Evolutionary conservation across 108 stramenopile species (phyloP), one percentile per base, ranked within the genome.

Genomic region (Cyclostephanos invisitatus): DNA sequence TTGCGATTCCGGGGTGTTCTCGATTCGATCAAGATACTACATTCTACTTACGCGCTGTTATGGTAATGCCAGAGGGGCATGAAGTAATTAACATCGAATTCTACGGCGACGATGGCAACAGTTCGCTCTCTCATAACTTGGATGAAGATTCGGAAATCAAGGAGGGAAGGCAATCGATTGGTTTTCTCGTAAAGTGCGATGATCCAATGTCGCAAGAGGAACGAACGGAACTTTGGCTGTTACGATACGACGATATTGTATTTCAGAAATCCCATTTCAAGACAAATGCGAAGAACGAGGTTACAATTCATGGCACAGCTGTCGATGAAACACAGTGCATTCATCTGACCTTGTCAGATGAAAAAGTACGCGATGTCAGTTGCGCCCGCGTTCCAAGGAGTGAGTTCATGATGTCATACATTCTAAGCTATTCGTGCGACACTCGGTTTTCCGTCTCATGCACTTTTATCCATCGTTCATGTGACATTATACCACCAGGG

Each of bases 51-150:
- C 75, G 83, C n/a, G 68, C 86, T 21, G 36, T 38, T 17, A 35
- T 82, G n/a, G 32, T 24, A 11, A 46, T 82, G 2, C 73, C 78
- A 15, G 36, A 66, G 15, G 50, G 72, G 21, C 68, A 53, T 38
- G 59, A 67, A 62, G 67, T 83, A 36, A 62, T 3, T 25, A 79
- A 83, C n/a, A 68, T 86, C 21, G 79, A 54, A 24, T 90, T 93
- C 64, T 93, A 93, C 58, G 80, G 89, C 9, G 89, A 92, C 49
- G 87, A 90, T 64, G 91, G 91, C 3, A 83, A 86, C 64, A 89
- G 85, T 37, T 72, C 80, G 7, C 73, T 86, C 35, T 84, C 86
- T 49, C 83, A 87, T 29, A 86, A 82, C 22, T 51, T 73, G 28
- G 48, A 76, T 61, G 53, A 72, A 14, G 70, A 67, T 55, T 68